Evolutionary conservation across 176 grass and related monocot species (phyloP).

Genomic region (Oropetium thomaeum): DNA sequence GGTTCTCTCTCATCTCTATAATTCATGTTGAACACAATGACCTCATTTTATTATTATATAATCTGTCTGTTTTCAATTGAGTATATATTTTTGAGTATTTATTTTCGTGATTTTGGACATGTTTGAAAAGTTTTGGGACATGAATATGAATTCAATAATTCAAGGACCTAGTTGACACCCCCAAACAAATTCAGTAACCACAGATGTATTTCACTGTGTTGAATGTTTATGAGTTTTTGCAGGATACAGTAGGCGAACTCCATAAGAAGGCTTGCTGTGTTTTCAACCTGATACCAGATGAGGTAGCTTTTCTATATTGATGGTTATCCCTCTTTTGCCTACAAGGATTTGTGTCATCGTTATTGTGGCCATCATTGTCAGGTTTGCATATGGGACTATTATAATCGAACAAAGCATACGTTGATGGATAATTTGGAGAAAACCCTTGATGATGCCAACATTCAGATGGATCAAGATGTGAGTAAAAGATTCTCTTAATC

Average conservation of each 20-base stretch:
- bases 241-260: slow-evolving; percentile 86
- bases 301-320: slow-evolving; percentile 53
- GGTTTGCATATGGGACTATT: slow-evolving; percentile 96
- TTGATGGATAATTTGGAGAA: slow-evolving; percentile 96
- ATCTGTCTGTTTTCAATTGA: not conserved
- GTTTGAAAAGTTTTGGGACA: not conserved
- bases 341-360: slow-evolving; percentile 15
- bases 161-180: too few relatives aligned
- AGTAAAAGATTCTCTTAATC: slow-evolving; percentile 10
- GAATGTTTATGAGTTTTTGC: slow-evolving; percentile 14
- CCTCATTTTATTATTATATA: not conserved
- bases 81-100: not conserved
- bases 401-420: slow-evolving; percentile 81
- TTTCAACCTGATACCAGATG: slow-evolving; percentile 83
- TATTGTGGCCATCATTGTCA: slow-evolving; percentile 34
- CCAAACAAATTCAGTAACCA: not conserved
- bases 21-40: not conserved
- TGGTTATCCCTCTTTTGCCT: slow-evolving; percentile 1
- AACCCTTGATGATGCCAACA: slow-evolving; percentile 95
- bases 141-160: not conserved
- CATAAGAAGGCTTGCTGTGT: slow-evolving; percentile 79
- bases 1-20: slow-evolving; percentile 42
- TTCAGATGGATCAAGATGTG: slow-evolving; percentile 99
- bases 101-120: not conserved
- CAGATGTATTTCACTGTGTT: not conserved